These are phyloP conservation scores for Collybiopsis confluens DNA, from an alignment of 768 basidiomycete genomes.

Conservation along the genomic window DNA sequence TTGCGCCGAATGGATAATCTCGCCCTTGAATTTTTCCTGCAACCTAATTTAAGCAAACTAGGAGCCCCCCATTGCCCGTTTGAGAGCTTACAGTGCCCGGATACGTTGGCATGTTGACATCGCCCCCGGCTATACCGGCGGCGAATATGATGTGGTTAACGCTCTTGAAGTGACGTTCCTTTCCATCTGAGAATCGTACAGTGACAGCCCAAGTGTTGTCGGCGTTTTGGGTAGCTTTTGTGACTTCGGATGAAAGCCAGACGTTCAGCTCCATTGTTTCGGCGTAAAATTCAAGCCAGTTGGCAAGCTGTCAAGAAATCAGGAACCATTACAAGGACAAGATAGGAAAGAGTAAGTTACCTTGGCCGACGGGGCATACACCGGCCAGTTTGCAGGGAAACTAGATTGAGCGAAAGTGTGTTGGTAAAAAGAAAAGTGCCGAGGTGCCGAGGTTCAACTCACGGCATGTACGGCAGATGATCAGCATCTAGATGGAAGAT, in stretches of 20 bases:
- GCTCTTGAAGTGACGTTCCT: slow-evolving; percentile 29
- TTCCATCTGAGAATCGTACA: slow-evolving; percentile 25
- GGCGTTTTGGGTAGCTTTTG: slow-evolving; percentile 28
- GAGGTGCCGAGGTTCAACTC: too few species aligned
- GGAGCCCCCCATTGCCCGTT: not conserved
- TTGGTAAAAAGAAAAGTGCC: too few species aligned
- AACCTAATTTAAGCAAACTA: not conserved
- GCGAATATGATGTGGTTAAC: slow-evolving; percentile 50
- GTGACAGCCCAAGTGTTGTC: slow-evolving; percentile 37
- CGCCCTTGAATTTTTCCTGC: slow-evolving; percentile 59
- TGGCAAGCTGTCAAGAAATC: slow-evolving; percentile 40
- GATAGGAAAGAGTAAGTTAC: slow-evolving; percentile 15
- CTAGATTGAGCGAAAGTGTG: too few species aligned
- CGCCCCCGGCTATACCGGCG: slow-evolving; percentile 30
- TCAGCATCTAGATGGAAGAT: too few species aligned
- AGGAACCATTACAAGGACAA: not conserved
- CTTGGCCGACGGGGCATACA: slow-evolving; percentile 53
- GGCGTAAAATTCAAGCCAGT: slow-evolving; percentile 66
- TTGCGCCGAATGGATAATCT: slow-evolving; percentile 52
- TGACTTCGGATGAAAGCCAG: slow-evolving; percentile 42
- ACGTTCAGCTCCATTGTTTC: slow-evolving; percentile 41
- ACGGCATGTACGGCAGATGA: too few species aligned
- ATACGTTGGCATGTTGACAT: not conserved
- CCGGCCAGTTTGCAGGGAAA: slow-evolving; percentile 59
- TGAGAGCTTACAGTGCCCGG: not conserved